phyloP scores from a whole-genome alignment of 2,329 filamentous ascomycete species.

The Alternaria sp. region DNA sequence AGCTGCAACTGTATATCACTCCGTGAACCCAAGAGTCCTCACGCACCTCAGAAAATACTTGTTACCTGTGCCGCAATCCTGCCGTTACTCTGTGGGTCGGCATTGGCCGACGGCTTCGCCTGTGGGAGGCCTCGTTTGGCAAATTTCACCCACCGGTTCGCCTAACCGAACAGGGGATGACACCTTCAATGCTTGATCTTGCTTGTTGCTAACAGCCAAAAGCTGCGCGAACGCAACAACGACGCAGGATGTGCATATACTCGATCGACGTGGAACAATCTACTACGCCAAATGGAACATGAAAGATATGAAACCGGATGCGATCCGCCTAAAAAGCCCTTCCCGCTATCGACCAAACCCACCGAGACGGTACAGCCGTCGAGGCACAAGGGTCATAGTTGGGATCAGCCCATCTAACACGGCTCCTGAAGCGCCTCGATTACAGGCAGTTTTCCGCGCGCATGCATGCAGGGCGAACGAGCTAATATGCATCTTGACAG shows the following conservation, averaged over 20 bases:
- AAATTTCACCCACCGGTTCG: constrained; percentile 13
- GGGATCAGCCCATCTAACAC: constrained; percentile 9
- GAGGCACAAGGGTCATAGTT: constrained; percentile 5
- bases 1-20: constrained; percentile 1
- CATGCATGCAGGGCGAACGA: neutral
- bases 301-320: neutral
- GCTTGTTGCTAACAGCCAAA: neutral
- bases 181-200: neutral
- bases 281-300: neutral
- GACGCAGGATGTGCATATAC: neutral
- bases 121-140: constrained; percentile 1
- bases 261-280: neutral
- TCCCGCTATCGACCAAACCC: neutral
- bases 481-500: neutral
- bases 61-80: constrained; percentile 9
- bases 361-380: constrained; percentile 12
- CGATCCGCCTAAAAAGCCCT: neutral
- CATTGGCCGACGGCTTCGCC: constrained; percentile 11
- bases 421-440: neutral
- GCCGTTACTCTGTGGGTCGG: constrained; percentile 2
- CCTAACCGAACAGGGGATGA: neutral
- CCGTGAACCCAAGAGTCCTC: neutral
- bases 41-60: neutral
- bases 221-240: neutral
- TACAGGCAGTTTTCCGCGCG: constrained; percentile 1